Evolutionary conservation across 2,329 filamentous ascomycete genomes (phyloP), one percentile per base, ranked within the genome.

Genomic region (Colletotrichum nymphaeae): DNA sequence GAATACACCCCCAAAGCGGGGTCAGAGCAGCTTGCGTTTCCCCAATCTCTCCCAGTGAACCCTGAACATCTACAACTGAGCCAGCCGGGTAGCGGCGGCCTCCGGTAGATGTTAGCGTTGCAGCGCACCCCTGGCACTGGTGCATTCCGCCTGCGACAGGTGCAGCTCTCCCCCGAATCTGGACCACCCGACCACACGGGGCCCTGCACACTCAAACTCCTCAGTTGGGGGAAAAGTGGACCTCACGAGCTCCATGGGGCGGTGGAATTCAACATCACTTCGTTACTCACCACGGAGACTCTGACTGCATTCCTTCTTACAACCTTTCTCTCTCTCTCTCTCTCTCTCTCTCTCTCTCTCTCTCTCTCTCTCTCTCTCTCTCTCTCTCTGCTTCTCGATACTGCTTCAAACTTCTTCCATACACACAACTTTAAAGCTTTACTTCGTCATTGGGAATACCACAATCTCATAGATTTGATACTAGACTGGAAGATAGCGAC

Each of bases 241-340:
- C 9, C 67, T 49, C 37, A 35, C 32, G 52, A 32, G 22, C 58
- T 58, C 22, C n/a, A 30, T 42, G 22, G 69, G 69, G 30, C 46
- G 53, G 70, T 69, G 65, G 69, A 63, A 73, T 70, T 70, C 60
- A 70, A 73, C 67, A 66, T 65, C 46, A 70, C 66, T 57, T 73
- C 67, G 30, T 37, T 62, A 30, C 35, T 63, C 46, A 60, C 32
- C 19, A 37, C 37, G 28, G 32, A 58, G 53, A 37, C 66, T 65
- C 58, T 65, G 22, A 52, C 49, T 62, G 37, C 46, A 49, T 57
- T 42, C 28, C n/a, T 42, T 62, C 16, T 30, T 57, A 28, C 14
- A 24, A 11, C 16, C 19, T 49, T 49, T n/a, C 19, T 52, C 24
- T 8, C 28, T 30, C 7, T 30, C 28, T 35, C 32, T 12, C n/a